Evolutionary conservation across 2,329 filamentous ascomycete species (phyloP).

Genomic region (Aspergillus vadensis): DNA sequence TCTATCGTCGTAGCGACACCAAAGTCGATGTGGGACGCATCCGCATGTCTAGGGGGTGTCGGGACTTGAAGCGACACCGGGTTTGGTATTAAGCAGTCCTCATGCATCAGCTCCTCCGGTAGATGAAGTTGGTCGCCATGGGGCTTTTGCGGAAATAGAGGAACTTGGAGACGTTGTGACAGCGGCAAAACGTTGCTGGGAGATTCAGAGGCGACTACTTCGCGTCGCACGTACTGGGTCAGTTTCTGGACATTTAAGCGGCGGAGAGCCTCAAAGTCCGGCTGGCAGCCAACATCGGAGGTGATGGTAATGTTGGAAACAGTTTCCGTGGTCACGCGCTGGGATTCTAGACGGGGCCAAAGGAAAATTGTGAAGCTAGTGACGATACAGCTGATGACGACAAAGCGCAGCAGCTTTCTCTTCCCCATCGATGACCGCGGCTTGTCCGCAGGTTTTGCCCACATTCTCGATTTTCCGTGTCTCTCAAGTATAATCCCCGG

Average conservation of each 20-base stretch:
- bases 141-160: conserved; percentile 25
- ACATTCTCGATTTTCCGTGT: conserved; percentile 19
- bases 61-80: conserved; percentile 54
- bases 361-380: conserved; percentile 29
- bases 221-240: conserved; percentile 34
- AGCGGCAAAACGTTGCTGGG: conserved; percentile 27
- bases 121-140: conserved; percentile 1
- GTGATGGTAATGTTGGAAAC: conserved; percentile 35
- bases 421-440: conserved; percentile 28
- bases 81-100: conserved; percentile 45
- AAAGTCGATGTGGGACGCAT: conserved; percentile 57
- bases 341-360: conserved; percentile 28
- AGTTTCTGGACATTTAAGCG: conserved; percentile 31
- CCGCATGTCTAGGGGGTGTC: conserved; percentile 44
- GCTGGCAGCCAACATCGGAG: conserved; percentile 30
- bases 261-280: conserved; percentile 28
- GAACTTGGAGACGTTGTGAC: conserved; percentile 29
- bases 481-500: not conserved
- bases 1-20: conserved; percentile 58
- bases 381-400: conserved; percentile 28
- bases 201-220: conserved; percentile 29
- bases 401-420: conserved; percentile 35
- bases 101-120: conserved; percentile 21
- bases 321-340: conserved; percentile 18
- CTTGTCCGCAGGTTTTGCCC: conserved; percentile 29